A percentile compares a stretch with the other conserved stretches of the same genome.
Evolutionary conservation across 768 basidiomycete genomes (phyloP).

Genomic region (Crassisporium funariophilum): DNA sequence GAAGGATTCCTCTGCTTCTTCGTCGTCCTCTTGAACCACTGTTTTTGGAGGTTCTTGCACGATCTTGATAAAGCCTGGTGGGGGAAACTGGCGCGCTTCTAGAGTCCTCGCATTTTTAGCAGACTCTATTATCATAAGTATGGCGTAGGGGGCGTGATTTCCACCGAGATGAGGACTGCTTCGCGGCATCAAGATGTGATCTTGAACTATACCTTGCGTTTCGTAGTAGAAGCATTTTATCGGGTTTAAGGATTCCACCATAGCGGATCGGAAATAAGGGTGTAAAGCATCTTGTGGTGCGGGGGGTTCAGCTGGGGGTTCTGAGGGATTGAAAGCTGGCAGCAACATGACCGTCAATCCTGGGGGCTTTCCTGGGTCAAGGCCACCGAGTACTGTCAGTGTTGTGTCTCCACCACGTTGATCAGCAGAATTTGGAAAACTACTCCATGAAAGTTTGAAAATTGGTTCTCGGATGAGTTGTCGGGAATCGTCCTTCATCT

Average conservation of each 20-base stretch:
- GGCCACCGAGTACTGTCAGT: conserved; percentile 79
- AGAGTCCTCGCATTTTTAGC: conserved; percentile 50
- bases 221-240: conserved; percentile 57
- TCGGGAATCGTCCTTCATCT: conserved; percentile 16
- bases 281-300: conserved; percentile 38
- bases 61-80: conserved; percentile 44
- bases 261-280: conserved; percentile 58
- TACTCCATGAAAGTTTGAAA: conserved; percentile 86
- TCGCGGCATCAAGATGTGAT: conserved; percentile 77
- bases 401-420: conserved; percentile 72
- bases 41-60: neutral
- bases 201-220: conserved; percentile 64
- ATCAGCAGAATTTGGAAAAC: conserved; percentile 66
- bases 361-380: conserved; percentile 48
- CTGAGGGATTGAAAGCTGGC: conserved; percentile 62
- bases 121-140: conserved; percentile 59
- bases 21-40: neutral
- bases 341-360: conserved; percentile 74
- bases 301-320: conserved; percentile 34
- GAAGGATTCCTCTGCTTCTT: neutral
- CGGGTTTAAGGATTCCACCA: conserved; percentile 58
- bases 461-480: conserved; percentile 64
- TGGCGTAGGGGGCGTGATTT: conserved; percentile 66
- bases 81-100: conserved; percentile 74
- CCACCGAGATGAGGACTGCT: conserved; percentile 69